Evolutionary conservation across 306 rosid species (phyloP), one percentile per base, ranked within the genome.

Genomic region (Inga laurina): DNA sequence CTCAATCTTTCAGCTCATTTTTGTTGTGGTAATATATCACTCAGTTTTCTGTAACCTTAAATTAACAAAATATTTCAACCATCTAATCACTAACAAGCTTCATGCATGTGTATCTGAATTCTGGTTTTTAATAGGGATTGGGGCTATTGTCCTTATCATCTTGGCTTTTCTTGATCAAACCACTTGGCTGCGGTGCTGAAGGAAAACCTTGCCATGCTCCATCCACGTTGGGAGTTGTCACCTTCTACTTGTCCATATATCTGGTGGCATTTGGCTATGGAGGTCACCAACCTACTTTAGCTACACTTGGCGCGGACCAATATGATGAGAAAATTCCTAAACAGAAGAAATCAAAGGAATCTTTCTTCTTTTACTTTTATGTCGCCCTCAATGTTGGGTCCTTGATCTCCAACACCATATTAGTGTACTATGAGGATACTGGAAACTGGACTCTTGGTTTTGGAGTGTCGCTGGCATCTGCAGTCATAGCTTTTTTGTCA

Each of bases 231-330:
- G 94, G 93, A 30, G 74, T 83, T 5, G 34, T 21, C 70, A 73
- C 88, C 34, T 91, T 91, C 83, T 91, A 91, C 88, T 24, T 89
- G 65, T 91, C 94, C 2, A 86, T 91, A 79, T 91, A 89, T 45
- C 80, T 91, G 8, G 91, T 89, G 0, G 94, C 94, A 10, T 91
- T 91, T 44, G 94, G 94, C 62, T 91, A 91, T 71, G 94, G 94
- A 46, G 94, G 94, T 3, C 93, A 91, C 83, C 94, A 91, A 61
- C 94, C 94, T 30, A 89, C 94, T 19, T 61, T 91, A 1, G 93
- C 94, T 74, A 91, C 94, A 9, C 88, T 91, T 71, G 94, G 94
- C 5, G 89, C 94, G 3, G 94, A 91, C 86, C 94, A 91, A 71
- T 91, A 88, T 74, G 94, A 89, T 66, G 94, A 83, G 51, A 86